Evolutionary conservation across 768 basidiomycete genomes (phyloP), one percentile per base, ranked within the genome.

Genomic region (Auriscalpium vulgare): DNA sequence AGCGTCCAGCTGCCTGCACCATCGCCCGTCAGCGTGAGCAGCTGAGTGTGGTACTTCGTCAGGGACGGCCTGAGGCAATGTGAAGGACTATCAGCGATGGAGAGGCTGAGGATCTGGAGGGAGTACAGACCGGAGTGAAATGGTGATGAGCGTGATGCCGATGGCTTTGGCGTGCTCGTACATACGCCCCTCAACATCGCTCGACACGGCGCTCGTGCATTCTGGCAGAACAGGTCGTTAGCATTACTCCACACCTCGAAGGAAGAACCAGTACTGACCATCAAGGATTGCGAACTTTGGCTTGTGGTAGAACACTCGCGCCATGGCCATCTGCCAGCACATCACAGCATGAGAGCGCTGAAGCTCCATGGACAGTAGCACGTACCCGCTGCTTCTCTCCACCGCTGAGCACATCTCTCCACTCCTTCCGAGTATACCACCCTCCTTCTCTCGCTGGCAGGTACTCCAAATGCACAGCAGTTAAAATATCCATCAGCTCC

Each of bases 181-280:
- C 91, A 98, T 94, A 60, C 83, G 76, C 0, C 94, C 94, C 68
- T 98, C 95, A 19, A 97, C 94, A 66, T 98, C 95, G 59, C 89
- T 91, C 11, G 92, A 95, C 10, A 98, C 92, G 1, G 95, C 95
- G 54, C 88, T 91, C 7, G 95, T 97, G 69, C 93, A 97, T 66
- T 98, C 94, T 88, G 65, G 6, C 13, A 8, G 17, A 40, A 16
- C 43, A 29, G 29, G 55, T 36, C 16, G 48, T 47, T 29, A 34
- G 10, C 34, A 48, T 7, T 11, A 14, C 17, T 36, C 0, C 45
- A 17, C 35, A 19, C 8, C 21, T n/a, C 10, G 2, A 36, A n/a
- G 29, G 19, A 10, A 43, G 29, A 8, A 8, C 10, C 10, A 19
- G 53, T 10, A 71, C 85, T 56, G 60, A 92, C 91, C 90, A 70